phyloP scores from a whole-genome alignment of 441 rosid genomes.

The Brassica hybrid region DNA sequence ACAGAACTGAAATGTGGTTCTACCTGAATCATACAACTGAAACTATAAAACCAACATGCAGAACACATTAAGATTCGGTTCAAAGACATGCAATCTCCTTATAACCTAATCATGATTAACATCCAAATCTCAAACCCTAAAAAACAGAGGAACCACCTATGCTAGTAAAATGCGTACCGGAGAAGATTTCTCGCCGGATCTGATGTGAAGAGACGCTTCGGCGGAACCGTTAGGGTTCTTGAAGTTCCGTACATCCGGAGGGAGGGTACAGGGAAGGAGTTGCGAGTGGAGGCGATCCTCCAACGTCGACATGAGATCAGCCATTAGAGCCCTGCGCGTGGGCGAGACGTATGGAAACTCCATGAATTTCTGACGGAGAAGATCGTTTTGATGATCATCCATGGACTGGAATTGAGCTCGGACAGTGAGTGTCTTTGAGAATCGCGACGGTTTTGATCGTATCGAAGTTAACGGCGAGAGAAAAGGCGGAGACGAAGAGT shows the following conservation, averaged over 20 bases:
- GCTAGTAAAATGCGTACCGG: constrained; percentile 39
- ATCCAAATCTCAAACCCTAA: background rate
- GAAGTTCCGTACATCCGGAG: constrained; percentile 62
- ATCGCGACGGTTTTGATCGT: constrained; percentile 26
- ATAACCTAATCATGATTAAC: background rate
- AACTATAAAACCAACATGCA: constrained; percentile 19
- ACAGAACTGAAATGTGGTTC: background rate
- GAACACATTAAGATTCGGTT: background rate
- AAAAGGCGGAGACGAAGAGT: too few species aligned
- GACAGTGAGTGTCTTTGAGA: constrained; percentile 22
- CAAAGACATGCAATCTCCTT: background rate
- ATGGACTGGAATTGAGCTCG: constrained; percentile 38
- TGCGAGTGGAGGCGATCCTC: constrained; percentile 62
- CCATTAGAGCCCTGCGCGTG: constrained; percentile 58
- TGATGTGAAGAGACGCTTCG: constrained; percentile 61
- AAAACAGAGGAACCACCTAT: background rate
- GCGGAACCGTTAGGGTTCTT: constrained; percentile 57
- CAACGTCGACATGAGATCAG: constrained; percentile 61
- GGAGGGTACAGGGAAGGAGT: constrained; percentile 66
- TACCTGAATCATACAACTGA: background rate
- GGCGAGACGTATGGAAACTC: constrained; percentile 67
- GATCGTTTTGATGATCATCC: constrained; percentile 45
- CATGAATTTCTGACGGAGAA: constrained; percentile 51
- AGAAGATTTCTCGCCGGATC: constrained; percentile 64
- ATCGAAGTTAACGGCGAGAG: too few species aligned